These are phyloP conservation scores for Emmonsiellopsis sp. DNA, from an alignment of 2,329 filamentous ascomycete species.

Conservation along the genomic window DNA sequence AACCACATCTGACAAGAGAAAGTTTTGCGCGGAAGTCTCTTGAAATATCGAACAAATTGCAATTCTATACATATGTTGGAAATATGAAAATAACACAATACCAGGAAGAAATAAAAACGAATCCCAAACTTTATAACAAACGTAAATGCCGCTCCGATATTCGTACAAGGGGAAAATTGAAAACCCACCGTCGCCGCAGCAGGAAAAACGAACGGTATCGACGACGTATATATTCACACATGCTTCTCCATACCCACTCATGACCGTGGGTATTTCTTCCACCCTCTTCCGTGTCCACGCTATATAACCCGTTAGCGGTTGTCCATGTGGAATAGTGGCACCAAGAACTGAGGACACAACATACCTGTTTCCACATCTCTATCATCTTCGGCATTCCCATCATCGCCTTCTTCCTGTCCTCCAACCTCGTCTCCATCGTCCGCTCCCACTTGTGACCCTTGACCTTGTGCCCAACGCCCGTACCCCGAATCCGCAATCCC, in stretches of 20 bases:
- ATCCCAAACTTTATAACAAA: not conserved
- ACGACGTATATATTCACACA: not conserved
- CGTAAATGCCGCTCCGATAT: not conserved
- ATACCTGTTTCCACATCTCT: slow-evolving; percentile 83
- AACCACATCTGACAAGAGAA: no score
- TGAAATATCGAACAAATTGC: no score
- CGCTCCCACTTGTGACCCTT: slow-evolving; percentile 95
- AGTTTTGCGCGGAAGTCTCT: no score
- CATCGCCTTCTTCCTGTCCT: slow-evolving; percentile 86
- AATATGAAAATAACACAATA: not conserved
- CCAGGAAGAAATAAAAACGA: not conserved
- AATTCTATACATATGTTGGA: not conserved
- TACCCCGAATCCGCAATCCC: slow-evolving; percentile 80
- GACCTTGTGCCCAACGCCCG: slow-evolving; percentile 81
- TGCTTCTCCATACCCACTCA: not conserved
- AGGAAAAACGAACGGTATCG: not conserved
- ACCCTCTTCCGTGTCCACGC: slow-evolving; percentile 62
- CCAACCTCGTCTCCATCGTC: slow-evolving; percentile 70
- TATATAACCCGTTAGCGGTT: slow-evolving; percentile 32
- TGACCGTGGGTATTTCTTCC: slow-evolving; percentile 57
- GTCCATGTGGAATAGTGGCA: not conserved
- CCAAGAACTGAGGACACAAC: slow-evolving; percentile 20
- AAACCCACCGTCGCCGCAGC: not conserved
- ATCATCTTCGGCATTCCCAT: slow-evolving; percentile 89
- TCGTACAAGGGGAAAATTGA: not conserved